Percentiles rank a stretch among this genome's conserved stretches.
Evolutionary conservation across 805 yeast species (phyloP).

Genomic region (Metschnikowia vanudenii): DNA sequence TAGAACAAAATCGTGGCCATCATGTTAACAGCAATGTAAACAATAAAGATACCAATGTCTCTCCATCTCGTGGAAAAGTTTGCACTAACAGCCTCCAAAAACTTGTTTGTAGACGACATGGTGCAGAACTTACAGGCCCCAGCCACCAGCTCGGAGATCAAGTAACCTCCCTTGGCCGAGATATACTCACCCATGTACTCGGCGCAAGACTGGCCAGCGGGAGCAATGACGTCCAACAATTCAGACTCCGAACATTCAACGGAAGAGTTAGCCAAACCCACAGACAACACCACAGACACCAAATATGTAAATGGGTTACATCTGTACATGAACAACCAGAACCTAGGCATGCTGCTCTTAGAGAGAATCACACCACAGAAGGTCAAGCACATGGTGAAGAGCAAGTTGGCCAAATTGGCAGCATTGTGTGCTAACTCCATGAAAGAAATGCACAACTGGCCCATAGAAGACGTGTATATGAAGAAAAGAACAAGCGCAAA

Average conservation of each 20-base stretch:
- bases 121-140: conserved; percentile 8
- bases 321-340: conserved; percentile 48
- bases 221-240: conserved; percentile 47
- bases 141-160: neutral
- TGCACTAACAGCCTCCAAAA: conserved; percentile 1
- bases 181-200: conserved; percentile 6
- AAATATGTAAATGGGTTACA: conserved; percentile 50
- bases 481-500: conserved; percentile 19
- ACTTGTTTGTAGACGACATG: conserved; percentile 2
- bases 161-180: conserved; percentile 1
- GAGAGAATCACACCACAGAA: conserved; percentile 55
- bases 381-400: conserved; percentile 53
- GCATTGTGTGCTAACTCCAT: conserved; percentile 52
- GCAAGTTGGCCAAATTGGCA: conserved; percentile 52
- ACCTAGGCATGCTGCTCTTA: conserved; percentile 39
- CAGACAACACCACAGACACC: conserved; percentile 43
- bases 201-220: conserved; percentile 21
- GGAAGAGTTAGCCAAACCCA: conserved; percentile 38
- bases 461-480: conserved; percentile 21
- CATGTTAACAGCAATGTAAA: conserved; percentile 8
- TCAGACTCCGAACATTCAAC: conserved; percentile 52
- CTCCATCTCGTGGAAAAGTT: conserved; percentile 8
- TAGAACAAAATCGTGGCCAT: conserved; percentile 3
- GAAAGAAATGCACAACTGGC: conserved; percentile 22
- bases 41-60: conserved; percentile 8